Percentiles rank a stretch among this genome's conserved stretches.
These are phyloP conservation scores for Phallus indusiatus DNA, from an alignment of 768 basidiomycete species.

Conservation along the genomic window DNA sequence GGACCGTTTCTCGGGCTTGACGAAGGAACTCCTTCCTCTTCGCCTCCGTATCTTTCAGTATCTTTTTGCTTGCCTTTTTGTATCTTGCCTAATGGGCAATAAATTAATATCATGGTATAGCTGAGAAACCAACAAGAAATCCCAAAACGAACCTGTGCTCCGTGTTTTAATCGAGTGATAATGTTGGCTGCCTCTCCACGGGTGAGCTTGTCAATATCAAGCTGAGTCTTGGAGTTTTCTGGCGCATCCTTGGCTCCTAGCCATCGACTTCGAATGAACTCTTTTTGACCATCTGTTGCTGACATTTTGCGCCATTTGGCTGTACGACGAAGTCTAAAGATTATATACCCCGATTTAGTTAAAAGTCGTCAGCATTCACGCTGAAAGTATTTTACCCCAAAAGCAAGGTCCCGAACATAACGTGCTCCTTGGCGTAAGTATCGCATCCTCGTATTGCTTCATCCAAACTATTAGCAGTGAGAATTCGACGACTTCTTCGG, in stretches of 20 bases:
- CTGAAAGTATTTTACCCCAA: slow-evolving; percentile 32
- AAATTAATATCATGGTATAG: no score
- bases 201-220: slow-evolving; percentile 39
- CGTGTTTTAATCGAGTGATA: slow-evolving; percentile 68
- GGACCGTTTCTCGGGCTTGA: slow-evolving; percentile 43
- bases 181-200: slow-evolving; percentile 77
- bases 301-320: slow-evolving; percentile 58
- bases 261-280: slow-evolving; percentile 46
- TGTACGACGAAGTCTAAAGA: slow-evolving; percentile 46
- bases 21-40: slow-evolving; percentile 42
- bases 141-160: slow-evolving; percentile 45
- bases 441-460: slow-evolving; percentile 64
- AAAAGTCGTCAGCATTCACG: slow-evolving; percentile 5
- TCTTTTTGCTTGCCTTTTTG: slow-evolving; percentile 39
- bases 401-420: slow-evolving; percentile 40
- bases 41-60: slow-evolving; percentile 25
- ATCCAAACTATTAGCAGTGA: slow-evolving; percentile 42
- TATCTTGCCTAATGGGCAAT: slow-evolving; percentile 37
- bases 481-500: slow-evolving; percentile 40
- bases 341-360: background rate
- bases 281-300: slow-evolving; percentile 54
- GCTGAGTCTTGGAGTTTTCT: slow-evolving; percentile 15
- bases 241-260: slow-evolving; percentile 14
- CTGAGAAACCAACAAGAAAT: background rate
- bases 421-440: slow-evolving; percentile 48